Evolutionary conservation across 2,329 filamentous ascomycete genomes (phyloP), one percentile per base, ranked within the genome.

Genomic region (Aspergillus felis): DNA sequence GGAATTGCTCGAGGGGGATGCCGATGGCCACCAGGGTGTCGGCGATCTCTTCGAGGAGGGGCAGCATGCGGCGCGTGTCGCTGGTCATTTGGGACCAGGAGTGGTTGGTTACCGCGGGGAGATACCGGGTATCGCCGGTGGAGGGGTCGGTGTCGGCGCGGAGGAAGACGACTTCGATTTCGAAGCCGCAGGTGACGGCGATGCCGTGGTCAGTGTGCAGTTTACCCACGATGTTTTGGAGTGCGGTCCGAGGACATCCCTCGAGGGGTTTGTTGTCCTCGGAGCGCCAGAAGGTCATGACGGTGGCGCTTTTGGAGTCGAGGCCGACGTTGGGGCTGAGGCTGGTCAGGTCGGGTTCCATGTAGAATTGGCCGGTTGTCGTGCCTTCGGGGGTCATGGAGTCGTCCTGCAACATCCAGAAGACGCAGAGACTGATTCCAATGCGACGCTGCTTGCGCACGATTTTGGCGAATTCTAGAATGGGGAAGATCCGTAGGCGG

Each of bases 81-180:
- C 83, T 80, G 1, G 86, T 83, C 47, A 87, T 81, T 20, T 85
- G 82, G 0, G 85, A 87, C 88, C 89, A 93, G 1, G 86, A 85
- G 65, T 93, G 89, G 1, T 85, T 86, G 49, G 81, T 79, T 7
- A 82, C 82, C n/a, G 81, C 69, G 0, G 88, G 78, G 1, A 74
- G 64, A 59, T 78, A 74, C 3, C 73, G 71, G 1, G 68, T 61
- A 9, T 68, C 62, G 1, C 32, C 32, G 32, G 62, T 59, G 4
- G 61, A 62, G 17, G 71, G 61, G 27, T 72, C 64, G 7, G 67
- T 64, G 35, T 73, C 66, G 22, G 80, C 80, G 44, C 81, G 80
- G 62, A 93, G 77, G 61, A 95, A 86, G 1, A 90, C 81, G 9
- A 94, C 84, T 72, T 95, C 91, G 44, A 95, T 85, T 71, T 96